Conservation (phyloP, 2,329 filamentous ascomycete species). For the Monilinia fructigena region DNA sequence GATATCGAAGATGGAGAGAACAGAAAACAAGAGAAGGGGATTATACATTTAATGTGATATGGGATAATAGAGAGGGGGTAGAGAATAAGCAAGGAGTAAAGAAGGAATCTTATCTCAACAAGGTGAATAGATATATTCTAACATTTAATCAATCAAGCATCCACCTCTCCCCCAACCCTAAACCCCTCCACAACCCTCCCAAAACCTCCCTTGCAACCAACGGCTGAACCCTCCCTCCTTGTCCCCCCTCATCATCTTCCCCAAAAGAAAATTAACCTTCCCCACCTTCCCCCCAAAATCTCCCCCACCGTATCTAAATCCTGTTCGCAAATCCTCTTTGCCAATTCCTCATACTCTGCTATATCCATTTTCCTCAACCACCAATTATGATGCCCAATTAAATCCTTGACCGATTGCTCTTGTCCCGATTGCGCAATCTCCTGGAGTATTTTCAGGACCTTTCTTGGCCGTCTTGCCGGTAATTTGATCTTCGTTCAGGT, state of each 20-base stretch:
- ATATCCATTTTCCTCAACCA: conserved; percentile 53
- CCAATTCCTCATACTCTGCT: conserved; percentile 55
- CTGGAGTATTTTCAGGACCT: conserved; percentile 56
- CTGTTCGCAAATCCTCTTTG: conserved; percentile 54
- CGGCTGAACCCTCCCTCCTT: conserved; percentile 61
- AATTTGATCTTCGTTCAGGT: conserved; percentile 46
- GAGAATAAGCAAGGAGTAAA: no score
- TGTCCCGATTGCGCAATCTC: conserved; percentile 43
- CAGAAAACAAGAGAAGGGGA: no score
- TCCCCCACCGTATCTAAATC: conserved; percentile 53
- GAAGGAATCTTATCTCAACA: no score
- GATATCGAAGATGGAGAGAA: no score
- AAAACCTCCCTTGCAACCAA: conserved; percentile 56
- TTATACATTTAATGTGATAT: no score
- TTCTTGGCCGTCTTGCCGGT: conserved; percentile 59
- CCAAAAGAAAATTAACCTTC: conserved; percentile 68
- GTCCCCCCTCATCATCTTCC: conserved; percentile 63
- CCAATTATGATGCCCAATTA: conserved; percentile 58
- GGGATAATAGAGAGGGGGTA: no score
- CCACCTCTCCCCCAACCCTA: neutral
- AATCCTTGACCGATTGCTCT: conserved; percentile 44
- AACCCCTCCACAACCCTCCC: conserved; percentile 1
- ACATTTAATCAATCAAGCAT: no score
- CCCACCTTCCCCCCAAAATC: conserved; percentile 58
- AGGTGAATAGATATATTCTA: no score